A percentile compares a stretch with the other conserved stretches of the same genome.
These are phyloP conservation scores for Kazachstania psychrophila DNA, from an alignment of 805 yeast genomes.

Conservation along the genomic window DNA sequence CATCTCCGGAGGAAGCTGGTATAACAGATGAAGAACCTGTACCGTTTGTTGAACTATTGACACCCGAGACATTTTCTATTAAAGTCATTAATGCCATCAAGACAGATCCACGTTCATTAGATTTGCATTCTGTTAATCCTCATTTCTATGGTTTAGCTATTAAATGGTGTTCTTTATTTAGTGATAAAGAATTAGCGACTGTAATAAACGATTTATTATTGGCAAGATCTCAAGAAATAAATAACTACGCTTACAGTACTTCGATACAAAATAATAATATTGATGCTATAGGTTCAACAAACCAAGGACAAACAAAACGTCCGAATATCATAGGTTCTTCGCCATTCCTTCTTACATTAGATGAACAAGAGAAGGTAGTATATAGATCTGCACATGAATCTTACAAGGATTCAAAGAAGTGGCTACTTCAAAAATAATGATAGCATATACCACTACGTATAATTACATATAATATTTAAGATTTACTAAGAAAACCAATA, in stretches of 20 bases:
- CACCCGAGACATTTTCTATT: conserved; percentile 59
- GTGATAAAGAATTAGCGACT: conserved; percentile 51
- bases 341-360: conserved; percentile 53
- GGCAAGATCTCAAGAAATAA: conserved; percentile 59
- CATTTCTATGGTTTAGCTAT: conserved; percentile 62
- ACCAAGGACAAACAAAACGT: not conserved
- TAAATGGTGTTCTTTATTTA: conserved; percentile 69
- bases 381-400: conserved; percentile 47
- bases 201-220: conserved; percentile 45
- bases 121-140: conserved; percentile 54
- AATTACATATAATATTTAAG: not conserved
- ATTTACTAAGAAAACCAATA: too few species aligned
- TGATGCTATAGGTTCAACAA: not conserved
- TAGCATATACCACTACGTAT: not conserved
- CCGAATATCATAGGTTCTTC: not conserved
- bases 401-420: conserved; percentile 35
- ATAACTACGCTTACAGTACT: conserved; percentile 47
- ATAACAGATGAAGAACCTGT: conserved; percentile 23
- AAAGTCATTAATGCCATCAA: conserved; percentile 76
- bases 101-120: conserved; percentile 57
- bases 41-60: conserved; percentile 56
- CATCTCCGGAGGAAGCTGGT: conserved; percentile 19
- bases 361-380: conserved; percentile 62
- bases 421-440: conserved; percentile 25
- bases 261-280: conserved; percentile 5